These are phyloP conservation scores for Conticribra weissflogii DNA, from an alignment of 108 stramenopile genomes.

Conservation along the genomic window DNA sequence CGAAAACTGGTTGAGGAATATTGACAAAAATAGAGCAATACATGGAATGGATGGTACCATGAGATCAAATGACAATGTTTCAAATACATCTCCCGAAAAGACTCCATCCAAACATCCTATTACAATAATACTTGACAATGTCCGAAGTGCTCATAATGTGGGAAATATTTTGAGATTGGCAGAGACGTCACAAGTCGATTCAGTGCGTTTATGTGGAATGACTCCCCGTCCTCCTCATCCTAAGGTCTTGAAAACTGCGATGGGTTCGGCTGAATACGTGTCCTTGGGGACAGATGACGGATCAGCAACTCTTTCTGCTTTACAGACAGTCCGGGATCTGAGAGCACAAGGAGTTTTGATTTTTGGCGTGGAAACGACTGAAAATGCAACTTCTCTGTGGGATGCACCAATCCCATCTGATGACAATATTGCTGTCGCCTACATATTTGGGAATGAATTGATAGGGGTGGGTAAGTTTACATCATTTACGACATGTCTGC, in stretches of 20 bases:
- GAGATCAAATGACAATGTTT: not conserved
- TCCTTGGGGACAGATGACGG: conserved; percentile 21
- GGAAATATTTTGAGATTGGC: conserved; percentile 58
- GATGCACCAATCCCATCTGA: conserved; percentile 40
- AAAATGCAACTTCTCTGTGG: conserved; percentile 52
- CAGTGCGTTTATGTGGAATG: conserved; percentile 59
- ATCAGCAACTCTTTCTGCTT: conserved; percentile 22
- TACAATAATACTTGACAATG: conserved; percentile 55
- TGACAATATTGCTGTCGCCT: conserved; percentile 27
- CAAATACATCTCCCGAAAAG: not conserved
- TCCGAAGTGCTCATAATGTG: conserved; percentile 61
- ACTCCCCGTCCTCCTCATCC: conserved; percentile 62
- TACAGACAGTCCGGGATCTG: conserved; percentile 51
- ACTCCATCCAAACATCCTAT: conserved; percentile 26
- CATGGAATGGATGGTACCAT: not conserved
- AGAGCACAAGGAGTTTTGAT: conserved; percentile 47
- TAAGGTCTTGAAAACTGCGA: conserved; percentile 50
- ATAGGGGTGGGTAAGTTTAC: conserved; percentile 48
- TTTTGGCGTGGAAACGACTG: conserved; percentile 56
- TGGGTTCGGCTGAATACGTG: conserved; percentile 59
- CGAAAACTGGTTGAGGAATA: conserved; percentile 60
- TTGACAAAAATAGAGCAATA: conserved; percentile 45
- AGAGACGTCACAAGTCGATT: conserved; percentile 50
- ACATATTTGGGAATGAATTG: conserved; percentile 66
- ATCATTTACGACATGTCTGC: not conserved